These are phyloP conservation scores for Exutisphaerella laricina DNA, from an alignment of 2,329 filamentous ascomycete species.

Conservation along the genomic window DNA sequence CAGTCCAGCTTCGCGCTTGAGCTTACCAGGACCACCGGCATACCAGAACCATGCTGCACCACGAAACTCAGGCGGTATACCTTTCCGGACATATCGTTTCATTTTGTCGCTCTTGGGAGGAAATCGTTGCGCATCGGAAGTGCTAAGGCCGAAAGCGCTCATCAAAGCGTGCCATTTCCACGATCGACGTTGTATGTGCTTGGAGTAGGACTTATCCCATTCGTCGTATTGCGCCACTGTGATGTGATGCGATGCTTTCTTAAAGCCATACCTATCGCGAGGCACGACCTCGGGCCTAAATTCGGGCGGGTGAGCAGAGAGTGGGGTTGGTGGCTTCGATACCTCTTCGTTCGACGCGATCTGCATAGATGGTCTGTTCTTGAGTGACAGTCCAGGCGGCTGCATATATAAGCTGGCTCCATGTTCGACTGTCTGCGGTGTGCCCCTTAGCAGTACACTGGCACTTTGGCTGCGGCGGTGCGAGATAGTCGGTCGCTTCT, in stretches of 20 bases:
- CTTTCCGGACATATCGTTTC: conserved; percentile 86
- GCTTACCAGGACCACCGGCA: conserved; percentile 73
- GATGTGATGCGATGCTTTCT: conserved; percentile 77
- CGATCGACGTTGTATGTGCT: conserved; percentile 66
- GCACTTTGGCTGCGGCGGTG: conserved; percentile 33
- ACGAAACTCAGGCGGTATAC: conserved; percentile 87
- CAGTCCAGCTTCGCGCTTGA: conserved; percentile 68
- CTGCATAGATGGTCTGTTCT: conserved; percentile 15
- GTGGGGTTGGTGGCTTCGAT: neutral
- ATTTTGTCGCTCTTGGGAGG: conserved; percentile 75
- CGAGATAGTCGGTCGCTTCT: conserved; percentile 14
- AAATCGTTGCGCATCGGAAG: conserved; percentile 64
- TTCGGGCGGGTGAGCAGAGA: neutral
- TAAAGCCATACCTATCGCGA: conserved; percentile 86
- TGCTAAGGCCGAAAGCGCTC: conserved; percentile 68
- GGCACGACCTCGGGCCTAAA: conserved; percentile 35
- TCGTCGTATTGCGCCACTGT: conserved; percentile 70
- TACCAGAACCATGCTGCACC: conserved; percentile 98
- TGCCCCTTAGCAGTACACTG: conserved; percentile 25
- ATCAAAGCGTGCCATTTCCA: conserved; percentile 79
- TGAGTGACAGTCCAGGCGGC: conserved; percentile 1
- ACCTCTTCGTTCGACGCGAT: conserved; percentile 12
- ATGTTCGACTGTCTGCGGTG: conserved; percentile 9
- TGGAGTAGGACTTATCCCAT: conserved; percentile 71
- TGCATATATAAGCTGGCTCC: conserved; percentile 9